Evolutionary conservation across 2,329 filamentous ascomycete species (phyloP).

Genomic region (Fusarium sp.): DNA sequence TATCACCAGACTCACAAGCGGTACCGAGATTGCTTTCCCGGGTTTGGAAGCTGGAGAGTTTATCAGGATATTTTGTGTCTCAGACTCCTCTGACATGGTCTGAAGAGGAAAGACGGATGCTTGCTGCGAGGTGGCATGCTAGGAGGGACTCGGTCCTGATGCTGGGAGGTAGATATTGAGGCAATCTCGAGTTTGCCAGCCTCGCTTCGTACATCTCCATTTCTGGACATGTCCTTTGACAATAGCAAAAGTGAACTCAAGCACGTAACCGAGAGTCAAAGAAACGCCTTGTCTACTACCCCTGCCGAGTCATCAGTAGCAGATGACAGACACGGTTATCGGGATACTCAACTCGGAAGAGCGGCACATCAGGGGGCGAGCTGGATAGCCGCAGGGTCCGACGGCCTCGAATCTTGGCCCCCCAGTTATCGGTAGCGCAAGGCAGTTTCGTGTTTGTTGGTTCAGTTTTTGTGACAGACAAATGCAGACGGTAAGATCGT

Average conservation of each 20-base stretch:
- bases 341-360: background rate
- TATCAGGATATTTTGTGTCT: background rate
- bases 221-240: background rate
- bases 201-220: background rate
- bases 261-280: background rate
- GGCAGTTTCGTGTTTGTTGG: background rate
- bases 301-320: background rate
- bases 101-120: constrained; percentile 22
- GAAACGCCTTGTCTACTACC: background rate
- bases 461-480: background rate
- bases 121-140: constrained; percentile 17
- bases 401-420: background rate
- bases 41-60: constrained; percentile 18
- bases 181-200: background rate
- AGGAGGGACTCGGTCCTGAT: constrained; percentile 6
- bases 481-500: background rate
- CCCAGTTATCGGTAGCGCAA: background rate
- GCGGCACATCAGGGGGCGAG: background rate
- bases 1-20: constrained; percentile 34
- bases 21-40: constrained; percentile 32
- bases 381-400: background rate
- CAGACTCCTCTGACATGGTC: background rate
- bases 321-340: background rate
- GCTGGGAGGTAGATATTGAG: background rate
- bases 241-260: background rate